Evolutionary conservation across 2,329 filamentous ascomycete genomes (phyloP), one percentile per base, ranked within the genome.

Genomic region (Paraconiothyrium brasiliense): DNA sequence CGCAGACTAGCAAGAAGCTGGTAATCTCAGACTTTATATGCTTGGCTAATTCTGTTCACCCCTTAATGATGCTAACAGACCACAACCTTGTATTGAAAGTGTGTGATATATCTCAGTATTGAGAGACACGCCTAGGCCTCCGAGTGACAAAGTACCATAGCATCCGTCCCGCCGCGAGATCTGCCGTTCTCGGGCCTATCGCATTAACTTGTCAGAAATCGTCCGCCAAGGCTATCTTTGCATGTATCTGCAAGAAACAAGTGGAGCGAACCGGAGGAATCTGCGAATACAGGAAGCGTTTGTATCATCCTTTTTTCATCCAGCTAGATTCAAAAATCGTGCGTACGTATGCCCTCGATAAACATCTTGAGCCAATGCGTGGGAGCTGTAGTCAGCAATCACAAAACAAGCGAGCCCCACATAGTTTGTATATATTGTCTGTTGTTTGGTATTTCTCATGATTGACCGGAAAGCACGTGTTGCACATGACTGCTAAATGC

Each of bases 401-500:
- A 32, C 30, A 43, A 7, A 8, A 39, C 32, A 50, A 50, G 14
- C 37, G 51, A 61, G 20, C 37, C 16, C 37, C 8, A n/a, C 14
- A 11, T 5, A 5, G 34, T 13, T 14, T 34, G 14, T 27, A 30
- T 30, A 37, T 13, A 2, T 10, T 59, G 58, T 64, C 59, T 60
- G 62, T 57, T 47, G 60, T 50, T 61, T 37, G 8, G 7, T 24
- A 10, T 3, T 24, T 16, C n/a, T n/a, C 16, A 16, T 9, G n/a
- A n/a, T n/a, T 7, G 14, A n/a, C n/a, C 39, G 16, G 1, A 20
- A 69, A 63, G 57, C 55, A 66, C 13, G 37, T 62, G 63, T 50
- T 60, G 58, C 57, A 57, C 57, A 58, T 60, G 60, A 63, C 62
- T 67, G 62, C 74, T 76, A 76, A 67, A 67, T 73, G 74, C 69